Conservation (phyloP, 1,284 basidiomycete species). For the Microstroma glucosiphilum region DNA sequence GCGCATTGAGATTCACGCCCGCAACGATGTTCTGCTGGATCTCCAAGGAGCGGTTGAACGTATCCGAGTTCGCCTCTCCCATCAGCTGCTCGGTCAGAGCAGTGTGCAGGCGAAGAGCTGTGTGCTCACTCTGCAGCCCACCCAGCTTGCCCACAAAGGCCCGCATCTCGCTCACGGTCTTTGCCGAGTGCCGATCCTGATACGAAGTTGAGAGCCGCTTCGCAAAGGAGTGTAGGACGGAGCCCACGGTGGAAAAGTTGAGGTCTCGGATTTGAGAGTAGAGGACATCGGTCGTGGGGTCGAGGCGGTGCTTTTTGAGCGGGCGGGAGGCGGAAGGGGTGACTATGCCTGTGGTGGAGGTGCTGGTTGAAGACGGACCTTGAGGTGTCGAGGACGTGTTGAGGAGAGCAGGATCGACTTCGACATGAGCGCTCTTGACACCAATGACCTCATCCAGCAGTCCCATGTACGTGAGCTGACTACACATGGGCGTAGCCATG, state of each 20-base stretch:
- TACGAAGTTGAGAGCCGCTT: conserved; percentile 83
- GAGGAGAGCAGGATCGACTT: conserved; percentile 74
- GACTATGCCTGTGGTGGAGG: background rate
- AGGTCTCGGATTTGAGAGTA: conserved; percentile 77
- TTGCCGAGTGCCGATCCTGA: conserved; percentile 72
- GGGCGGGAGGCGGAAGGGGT: background rate
- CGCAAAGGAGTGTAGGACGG: conserved; percentile 72
- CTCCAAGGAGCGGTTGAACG: conserved; percentile 86
- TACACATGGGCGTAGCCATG: conserved; percentile 89
- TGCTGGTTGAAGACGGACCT: background rate
- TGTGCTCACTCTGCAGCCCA: conserved; percentile 83
- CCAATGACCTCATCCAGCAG: conserved; percentile 90
- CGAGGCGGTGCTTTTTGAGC: conserved; percentile 71
- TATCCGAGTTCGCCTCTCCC: conserved; percentile 67
- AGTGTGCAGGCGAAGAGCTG: conserved; percentile 81
- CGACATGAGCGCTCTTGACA: conserved; percentile 82
- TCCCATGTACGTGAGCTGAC: conserved; percentile 93
- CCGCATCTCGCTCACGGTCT: conserved; percentile 82
- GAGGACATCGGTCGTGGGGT: conserved; percentile 71
- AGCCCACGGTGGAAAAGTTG: conserved; percentile 90
- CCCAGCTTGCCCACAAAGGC: conserved; percentile 93
- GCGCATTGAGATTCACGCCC: conserved; percentile 28
- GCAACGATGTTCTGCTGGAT: conserved; percentile 94
- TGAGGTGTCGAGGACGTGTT: conserved; percentile 40
- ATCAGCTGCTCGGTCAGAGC: conserved; percentile 85